Evolutionary conservation across 441 rosid genomes (phyloP), one percentile per base, ranked within the genome.

Genomic region (Arabidopsis lyrata): DNA sequence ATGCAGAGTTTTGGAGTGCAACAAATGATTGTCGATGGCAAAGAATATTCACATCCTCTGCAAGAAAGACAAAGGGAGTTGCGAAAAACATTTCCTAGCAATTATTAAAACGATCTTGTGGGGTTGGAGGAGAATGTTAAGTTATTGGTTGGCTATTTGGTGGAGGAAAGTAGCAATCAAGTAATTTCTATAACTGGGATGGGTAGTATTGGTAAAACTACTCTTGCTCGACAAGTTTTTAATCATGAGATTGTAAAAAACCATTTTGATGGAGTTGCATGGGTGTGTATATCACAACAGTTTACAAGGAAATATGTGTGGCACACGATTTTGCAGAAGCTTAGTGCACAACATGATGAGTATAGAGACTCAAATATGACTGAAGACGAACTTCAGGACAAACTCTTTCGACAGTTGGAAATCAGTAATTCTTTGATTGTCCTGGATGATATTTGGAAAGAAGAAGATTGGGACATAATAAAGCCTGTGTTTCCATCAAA

Each of bases 121-220:
- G 85, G 82, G 8, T 63, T 82, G 15, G 82, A 76, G 53, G 11
- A 49, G 2, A 73, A 76, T 22, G 47, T 71, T 3, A 9, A 61
- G 15, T 58, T 18, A 36, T 47, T 81, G 32, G 70, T 78, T 47
- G 24, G 27, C 6, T 27, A 38, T 24, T 57, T 81, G 45, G 53
- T 73, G 10, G 68, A 77, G 12, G 71, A 72, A 66, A 16, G 20
- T 16, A 45, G 16, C 34, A 22, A 4, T 38, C 66, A 66, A 24
- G 76, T 77, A 3, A 61, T 73, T 45, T 69, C 76, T 3, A 55
- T 80, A 42, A 34, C 18, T 36, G 83, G 83, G 3, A 76, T 80
- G 80, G 76, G 83, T 1, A 78, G 83, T 22, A 12, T 80, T 34
- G 83, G 81, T 34, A 73, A 71, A 71, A 81, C 79, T 3, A 70